Conservation (phyloP, 2,329 filamentous ascomycete species). For the Colletotrichum sp. region DNA sequence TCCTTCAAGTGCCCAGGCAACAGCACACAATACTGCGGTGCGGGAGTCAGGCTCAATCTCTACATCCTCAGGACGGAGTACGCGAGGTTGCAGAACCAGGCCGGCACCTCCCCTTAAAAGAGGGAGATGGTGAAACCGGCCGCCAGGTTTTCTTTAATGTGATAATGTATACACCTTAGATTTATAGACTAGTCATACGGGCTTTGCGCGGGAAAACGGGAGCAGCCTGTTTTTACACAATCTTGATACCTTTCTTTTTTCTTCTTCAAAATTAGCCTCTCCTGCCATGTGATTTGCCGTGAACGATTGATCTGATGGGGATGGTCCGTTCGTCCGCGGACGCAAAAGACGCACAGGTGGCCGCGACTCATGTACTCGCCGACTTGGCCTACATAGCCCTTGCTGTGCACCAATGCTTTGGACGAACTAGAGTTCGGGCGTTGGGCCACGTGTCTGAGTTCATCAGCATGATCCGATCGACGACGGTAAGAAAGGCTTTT, state of each 20-base stretch:
- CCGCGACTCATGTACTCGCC: too few relatives aligned
- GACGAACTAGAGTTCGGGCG: too few relatives aligned
- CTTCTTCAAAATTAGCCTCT: background rate
- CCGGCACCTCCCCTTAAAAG: background rate
- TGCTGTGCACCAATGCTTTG: too few relatives aligned
- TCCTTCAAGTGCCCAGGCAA: conserved; percentile 21
- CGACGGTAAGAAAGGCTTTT: background rate
- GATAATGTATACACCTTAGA: background rate
- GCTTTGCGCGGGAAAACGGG: background rate
- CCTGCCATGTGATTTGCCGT: too few relatives aligned
- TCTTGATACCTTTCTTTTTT: background rate
- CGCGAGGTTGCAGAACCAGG: background rate
- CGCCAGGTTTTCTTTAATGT: background rate
- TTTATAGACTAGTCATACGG: background rate
- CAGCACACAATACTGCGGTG: conserved; percentile 19
- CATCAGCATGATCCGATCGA: background rate
- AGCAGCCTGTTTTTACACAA: background rate
- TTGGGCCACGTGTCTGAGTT: background rate
- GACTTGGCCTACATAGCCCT: too few relatives aligned
- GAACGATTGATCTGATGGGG: too few relatives aligned
- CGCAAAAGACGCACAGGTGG: too few relatives aligned
- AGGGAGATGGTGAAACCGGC: background rate
- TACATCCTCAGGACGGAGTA: conserved; percentile 27
- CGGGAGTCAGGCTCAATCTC: conserved; percentile 32
- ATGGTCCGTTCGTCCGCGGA: too few relatives aligned